Conservation (phyloP, 2,329 filamentous ascomycete species). For the Sclerotiophoma versabilis region DNA sequence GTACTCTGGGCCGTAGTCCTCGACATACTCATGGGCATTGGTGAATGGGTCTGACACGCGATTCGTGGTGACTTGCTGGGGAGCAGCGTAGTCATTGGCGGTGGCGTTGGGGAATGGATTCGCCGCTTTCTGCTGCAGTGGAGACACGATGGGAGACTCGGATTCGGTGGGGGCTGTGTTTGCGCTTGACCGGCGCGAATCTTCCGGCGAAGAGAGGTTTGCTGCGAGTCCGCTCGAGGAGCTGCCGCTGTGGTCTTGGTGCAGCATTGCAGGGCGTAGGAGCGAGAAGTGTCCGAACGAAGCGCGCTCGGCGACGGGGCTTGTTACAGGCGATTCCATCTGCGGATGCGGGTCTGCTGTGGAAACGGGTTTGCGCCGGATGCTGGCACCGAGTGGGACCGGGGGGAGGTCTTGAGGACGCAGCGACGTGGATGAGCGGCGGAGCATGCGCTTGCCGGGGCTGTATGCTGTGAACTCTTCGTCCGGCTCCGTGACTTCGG, state of each 20-base stretch:
- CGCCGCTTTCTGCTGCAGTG: neutral
- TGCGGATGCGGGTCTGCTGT: neutral
- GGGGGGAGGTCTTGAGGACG: constrained; percentile 21
- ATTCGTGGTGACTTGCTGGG: constrained; percentile 13
- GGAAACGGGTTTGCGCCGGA: constrained; percentile 38
- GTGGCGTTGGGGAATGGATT: neutral
- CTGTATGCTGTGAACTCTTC: constrained; percentile 29
- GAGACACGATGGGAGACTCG: constrained; percentile 18
- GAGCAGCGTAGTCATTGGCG: neutral
- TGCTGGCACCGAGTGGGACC: constrained; percentile 23
- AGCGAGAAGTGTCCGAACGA: constrained; percentile 27
- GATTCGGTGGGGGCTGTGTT: constrained; percentile 23
- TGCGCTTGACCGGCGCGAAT: constrained; percentile 15
- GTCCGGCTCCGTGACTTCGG: constrained; percentile 43
- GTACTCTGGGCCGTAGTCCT: constrained; percentile 45
- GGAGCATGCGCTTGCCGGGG: constrained; percentile 16
- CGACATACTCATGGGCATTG: constrained; percentile 37
- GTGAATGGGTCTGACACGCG: constrained; percentile 33
- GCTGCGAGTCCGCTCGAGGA: constrained; percentile 32
- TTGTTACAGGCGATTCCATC: constrained; percentile 22
- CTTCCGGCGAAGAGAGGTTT: constrained; percentile 7
- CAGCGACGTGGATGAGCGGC: constrained; percentile 17
- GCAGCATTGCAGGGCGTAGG: constrained; percentile 31
- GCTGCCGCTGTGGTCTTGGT: constrained; percentile 33
- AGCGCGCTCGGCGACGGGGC: constrained; percentile 26